Conservation (phyloP, 1,139 yeast species). For the Sugiyamaella castrensis region DNA sequence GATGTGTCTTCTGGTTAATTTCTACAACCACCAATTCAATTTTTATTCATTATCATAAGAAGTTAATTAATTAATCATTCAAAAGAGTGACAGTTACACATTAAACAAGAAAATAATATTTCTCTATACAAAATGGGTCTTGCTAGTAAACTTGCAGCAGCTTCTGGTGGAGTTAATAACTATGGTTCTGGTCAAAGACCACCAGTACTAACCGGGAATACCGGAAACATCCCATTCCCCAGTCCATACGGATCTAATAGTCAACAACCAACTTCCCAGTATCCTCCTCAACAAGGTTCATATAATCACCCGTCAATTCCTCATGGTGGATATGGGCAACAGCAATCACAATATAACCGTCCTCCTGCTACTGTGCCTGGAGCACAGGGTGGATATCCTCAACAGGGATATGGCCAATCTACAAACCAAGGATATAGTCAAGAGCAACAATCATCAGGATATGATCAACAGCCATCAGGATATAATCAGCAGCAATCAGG, state of each 20-base stretch:
- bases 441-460: constrained; percentile 12
- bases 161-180: constrained; percentile 17
- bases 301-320: constrained; percentile 6
- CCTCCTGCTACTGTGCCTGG: constrained; percentile 9
- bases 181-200: constrained; percentile 16
- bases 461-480: constrained; percentile 13
- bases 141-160: constrained; percentile 32
- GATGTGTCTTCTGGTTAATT: too few relatives aligned
- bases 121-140: constrained; percentile 21
- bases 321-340: constrained; percentile 10
- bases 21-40: too few relatives aligned
- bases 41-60: too few relatives aligned
- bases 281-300: constrained; percentile 3
- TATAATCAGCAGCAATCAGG: constrained; percentile 21
- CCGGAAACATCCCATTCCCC: constrained; percentile 13
- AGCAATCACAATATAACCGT: constrained; percentile 14
- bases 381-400: constrained; percentile 15
- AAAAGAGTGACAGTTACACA: too few relatives aligned
- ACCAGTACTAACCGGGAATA: constrained; percentile 7
- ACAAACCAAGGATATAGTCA: constrained; percentile 14
- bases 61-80: too few relatives aligned
- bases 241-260: constrained; percentile 17
- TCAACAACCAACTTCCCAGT: constrained; percentile 5
- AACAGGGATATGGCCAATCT: constrained; percentile 18
- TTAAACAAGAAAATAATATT: background rate